Conservation (phyloP, 495 filamentous ascomycete species). For the Bryoglossum gracile region DNA sequence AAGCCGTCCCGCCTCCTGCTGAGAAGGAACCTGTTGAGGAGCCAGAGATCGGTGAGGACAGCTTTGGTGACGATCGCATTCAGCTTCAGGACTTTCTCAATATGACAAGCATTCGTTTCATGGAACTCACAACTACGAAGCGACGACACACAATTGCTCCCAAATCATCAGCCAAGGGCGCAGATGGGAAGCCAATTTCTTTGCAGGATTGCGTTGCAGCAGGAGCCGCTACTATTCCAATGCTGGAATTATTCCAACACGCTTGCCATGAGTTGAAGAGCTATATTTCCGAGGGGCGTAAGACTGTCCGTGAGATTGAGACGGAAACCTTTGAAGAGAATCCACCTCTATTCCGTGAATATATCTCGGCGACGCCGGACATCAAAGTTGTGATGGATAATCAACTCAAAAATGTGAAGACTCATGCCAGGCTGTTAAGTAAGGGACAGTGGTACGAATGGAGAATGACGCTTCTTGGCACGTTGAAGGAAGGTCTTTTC, state of each 20-base stretch:
- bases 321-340: constrained; percentile 79
- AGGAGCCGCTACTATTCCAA: constrained; percentile 83
- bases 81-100: constrained; percentile 89
- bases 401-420: constrained; percentile 95
- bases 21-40: constrained; percentile 27
- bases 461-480: constrained; percentile 85
- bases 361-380: constrained; percentile 78
- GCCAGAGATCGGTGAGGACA: constrained; percentile 28
- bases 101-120: constrained; percentile 92
- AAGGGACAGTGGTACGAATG: constrained; percentile 97
- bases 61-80: constrained; percentile 54
- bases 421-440: constrained; percentile 77
- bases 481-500: constrained; percentile 69
- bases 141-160: constrained; percentile 75
- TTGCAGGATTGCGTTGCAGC: constrained; percentile 79
- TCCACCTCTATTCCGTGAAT: constrained; percentile 85
- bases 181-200: constrained; percentile 41
- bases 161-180: constrained; percentile 34
- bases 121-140: constrained; percentile 91
- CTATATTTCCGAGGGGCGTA: constrained; percentile 85
- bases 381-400: constrained; percentile 83
- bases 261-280: constrained; percentile 91
- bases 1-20: constrained; percentile 36
- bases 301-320: constrained; percentile 83
- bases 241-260: constrained; percentile 91